Evolutionary conservation across 371 early-diverging fungal genomes (phyloP).

Genomic region (Mucor piriformis): DNA sequence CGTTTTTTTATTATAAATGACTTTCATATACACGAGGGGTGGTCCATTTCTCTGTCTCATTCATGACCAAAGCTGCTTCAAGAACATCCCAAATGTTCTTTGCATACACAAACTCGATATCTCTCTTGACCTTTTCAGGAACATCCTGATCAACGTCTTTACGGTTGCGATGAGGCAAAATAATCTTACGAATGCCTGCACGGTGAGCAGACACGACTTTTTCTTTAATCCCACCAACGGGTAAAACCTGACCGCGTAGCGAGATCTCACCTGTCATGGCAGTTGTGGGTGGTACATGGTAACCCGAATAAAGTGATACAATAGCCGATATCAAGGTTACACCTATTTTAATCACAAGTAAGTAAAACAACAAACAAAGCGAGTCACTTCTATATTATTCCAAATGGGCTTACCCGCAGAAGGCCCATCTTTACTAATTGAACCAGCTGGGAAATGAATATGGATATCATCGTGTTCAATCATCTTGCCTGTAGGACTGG

Average conservation of each 20-base stretch:
- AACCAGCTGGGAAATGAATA: constrained; percentile 86
- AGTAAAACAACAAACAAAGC: too few species aligned
- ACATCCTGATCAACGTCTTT: constrained; percentile 71
- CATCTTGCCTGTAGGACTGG: constrained; percentile 32
- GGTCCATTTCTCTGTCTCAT: constrained; percentile 27
- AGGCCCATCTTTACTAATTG: constrained; percentile 86
- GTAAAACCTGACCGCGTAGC: constrained; percentile 80
- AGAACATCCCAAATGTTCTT: constrained; percentile 74
- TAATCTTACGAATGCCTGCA: constrained; percentile 68
- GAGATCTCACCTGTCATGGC: constrained; percentile 92
- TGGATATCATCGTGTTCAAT: constrained; percentile 73
- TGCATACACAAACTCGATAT: constrained; percentile 77
- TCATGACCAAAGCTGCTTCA: constrained; percentile 54
- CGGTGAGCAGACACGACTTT: constrained; percentile 87
- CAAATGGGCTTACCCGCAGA: constrained; percentile 49
- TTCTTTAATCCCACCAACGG: constrained; percentile 88
- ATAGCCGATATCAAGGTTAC: constrained; percentile 75
- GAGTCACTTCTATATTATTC: not conserved
- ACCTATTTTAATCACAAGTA: too few species aligned
- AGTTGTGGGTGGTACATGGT: constrained; percentile 57
- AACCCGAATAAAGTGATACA: constrained; percentile 73
- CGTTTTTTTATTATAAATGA: not conserved
- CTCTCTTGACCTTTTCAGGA: constrained; percentile 63
- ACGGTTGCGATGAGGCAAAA: constrained; percentile 62
- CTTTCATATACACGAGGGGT: constrained; percentile 33